A percentile compares a stretch with the other conserved stretches of the same genome.
Conservation (phyloP, 164 flowering plant species). For the Berberis vulgaris region DNA sequence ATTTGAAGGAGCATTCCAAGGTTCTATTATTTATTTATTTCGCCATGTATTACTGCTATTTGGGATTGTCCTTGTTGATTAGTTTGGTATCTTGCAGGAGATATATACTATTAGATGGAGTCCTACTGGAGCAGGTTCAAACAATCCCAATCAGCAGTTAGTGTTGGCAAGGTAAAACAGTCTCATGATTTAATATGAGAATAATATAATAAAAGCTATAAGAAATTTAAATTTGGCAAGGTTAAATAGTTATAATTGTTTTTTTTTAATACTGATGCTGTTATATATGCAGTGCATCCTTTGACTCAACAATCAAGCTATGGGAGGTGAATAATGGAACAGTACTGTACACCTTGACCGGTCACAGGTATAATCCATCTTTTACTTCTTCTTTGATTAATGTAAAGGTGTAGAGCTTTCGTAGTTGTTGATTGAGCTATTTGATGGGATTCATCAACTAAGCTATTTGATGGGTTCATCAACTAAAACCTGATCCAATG, state of each 20-base stretch:
- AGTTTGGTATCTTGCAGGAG: slow-evolving; percentile 42
- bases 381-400: not conserved
- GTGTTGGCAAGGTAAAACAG: slow-evolving; percentile 69
- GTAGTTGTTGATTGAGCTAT: not conserved
- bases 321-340: slow-evolving; percentile 81
- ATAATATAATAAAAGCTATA: not conserved
- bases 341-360: slow-evolving; percentile 56
- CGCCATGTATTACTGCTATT: not conserved
- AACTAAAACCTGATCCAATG: not conserved
- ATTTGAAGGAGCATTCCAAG: slow-evolving; percentile 78
- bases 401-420: not conserved
- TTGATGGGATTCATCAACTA: not conserved
- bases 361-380: slow-evolving; percentile 53
- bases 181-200: not conserved
- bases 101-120: slow-evolving; percentile 97
- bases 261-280: not conserved
- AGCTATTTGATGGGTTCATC: not conserved
- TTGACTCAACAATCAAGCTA: slow-evolving; percentile 88
- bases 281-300: slow-evolving; percentile 63
- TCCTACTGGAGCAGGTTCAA: slow-evolving; percentile 90
- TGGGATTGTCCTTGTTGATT: not conserved
- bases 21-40: slow-evolving; percentile 24
- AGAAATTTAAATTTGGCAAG: not conserved
- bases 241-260: not conserved
- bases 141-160: slow-evolving; percentile 75